Conservation (phyloP, 176 grass and related monocot genomes). For the Zoysia pacifica region DNA sequence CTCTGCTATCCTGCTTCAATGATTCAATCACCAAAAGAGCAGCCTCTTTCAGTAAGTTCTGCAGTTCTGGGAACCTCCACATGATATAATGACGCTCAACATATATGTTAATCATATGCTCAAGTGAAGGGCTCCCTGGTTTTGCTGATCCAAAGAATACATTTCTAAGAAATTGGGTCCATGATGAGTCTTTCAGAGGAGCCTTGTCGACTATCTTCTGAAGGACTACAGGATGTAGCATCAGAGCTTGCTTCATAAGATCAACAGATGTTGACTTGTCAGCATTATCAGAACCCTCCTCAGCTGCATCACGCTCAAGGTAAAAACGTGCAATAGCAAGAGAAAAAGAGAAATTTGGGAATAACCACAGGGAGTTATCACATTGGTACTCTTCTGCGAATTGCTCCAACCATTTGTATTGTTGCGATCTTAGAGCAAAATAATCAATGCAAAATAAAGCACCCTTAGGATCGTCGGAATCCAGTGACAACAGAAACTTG, state of each 20-base stretch:
- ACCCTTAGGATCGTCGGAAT: conserved; percentile 90
- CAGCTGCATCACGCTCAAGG: conserved; percentile 55
- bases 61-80: conserved; percentile 97
- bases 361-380: conserved; percentile 88
- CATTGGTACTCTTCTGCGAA: conserved; percentile 81
- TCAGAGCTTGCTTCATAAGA: conserved; percentile 96
- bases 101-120: conserved; percentile 97
- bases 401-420: conserved; percentile 87
- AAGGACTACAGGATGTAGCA: conserved; percentile 91
- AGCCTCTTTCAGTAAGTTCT: conserved; percentile 84
- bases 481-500: conserved; percentile 92
- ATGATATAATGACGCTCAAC: conserved; percentile 93
- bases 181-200: conserved; percentile 84
- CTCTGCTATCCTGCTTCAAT: conserved; percentile 70
- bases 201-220: conserved; percentile 82
- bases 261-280: conserved; percentile 76
- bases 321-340: conserved; percentile 87
- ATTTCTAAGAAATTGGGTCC: conserved; percentile 87
- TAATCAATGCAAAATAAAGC: conserved; percentile 98
- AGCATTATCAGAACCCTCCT: conserved; percentile 36
- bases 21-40: conserved; percentile 82
- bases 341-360: conserved; percentile 92
- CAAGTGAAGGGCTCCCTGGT: conserved; percentile 87
- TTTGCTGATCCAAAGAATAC: conserved; percentile 92
- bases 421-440: conserved; percentile 90